phyloP scores from a whole-genome alignment of 2,329 filamentous ascomycete genomes.

The Lizonia empirigonia region DNA sequence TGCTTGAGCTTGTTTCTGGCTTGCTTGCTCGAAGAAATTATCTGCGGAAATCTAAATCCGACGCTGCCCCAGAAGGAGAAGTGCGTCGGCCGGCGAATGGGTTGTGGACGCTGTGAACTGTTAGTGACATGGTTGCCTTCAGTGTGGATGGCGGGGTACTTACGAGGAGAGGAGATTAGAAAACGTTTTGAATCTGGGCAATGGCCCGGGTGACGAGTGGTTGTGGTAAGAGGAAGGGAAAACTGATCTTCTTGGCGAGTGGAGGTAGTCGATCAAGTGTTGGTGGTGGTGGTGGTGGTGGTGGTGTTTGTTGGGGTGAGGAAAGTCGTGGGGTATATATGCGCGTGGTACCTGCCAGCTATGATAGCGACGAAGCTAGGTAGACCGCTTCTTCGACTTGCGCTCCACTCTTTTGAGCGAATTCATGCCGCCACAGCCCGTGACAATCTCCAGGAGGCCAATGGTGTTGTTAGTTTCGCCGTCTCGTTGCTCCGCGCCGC shows the following conservation, averaged over 20 bases:
- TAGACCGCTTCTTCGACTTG: conserved; percentile 38
- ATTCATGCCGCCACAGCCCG: conserved; percentile 25
- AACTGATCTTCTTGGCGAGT: conserved; percentile 11
- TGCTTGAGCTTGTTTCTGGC: conserved; percentile 32
- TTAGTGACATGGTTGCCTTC: conserved; percentile 26
- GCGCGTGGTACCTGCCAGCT: conserved; percentile 22
- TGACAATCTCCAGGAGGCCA: conserved; percentile 26
- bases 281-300: conserved; percentile 18
- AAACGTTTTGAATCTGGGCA: conserved; percentile 86
- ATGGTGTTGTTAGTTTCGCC: conserved; percentile 21
- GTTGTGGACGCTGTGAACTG: conserved; percentile 75
- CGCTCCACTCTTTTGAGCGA: conserved; percentile 36
- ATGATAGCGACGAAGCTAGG: conserved; percentile 24
- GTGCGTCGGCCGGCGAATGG: conserved; percentile 96
- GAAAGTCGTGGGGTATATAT: conserved; percentile 31
- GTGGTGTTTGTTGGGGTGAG: conserved; percentile 12
- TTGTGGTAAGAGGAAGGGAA: conserved; percentile 21
- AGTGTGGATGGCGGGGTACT: conserved; percentile 49
- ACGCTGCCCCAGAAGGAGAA: conserved; percentile 83
- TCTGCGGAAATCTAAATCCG: conserved; percentile 57
- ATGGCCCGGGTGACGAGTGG: conserved; percentile 45
- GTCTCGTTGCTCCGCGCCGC: conserved; percentile 19
- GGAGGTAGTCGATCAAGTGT: conserved; percentile 6
- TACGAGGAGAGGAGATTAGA: conserved; percentile 98
- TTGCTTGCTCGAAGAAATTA: conserved; percentile 37